Base-by-base conservation (phyloP, 441 rosid species). In the Populus hybrid region DNA sequence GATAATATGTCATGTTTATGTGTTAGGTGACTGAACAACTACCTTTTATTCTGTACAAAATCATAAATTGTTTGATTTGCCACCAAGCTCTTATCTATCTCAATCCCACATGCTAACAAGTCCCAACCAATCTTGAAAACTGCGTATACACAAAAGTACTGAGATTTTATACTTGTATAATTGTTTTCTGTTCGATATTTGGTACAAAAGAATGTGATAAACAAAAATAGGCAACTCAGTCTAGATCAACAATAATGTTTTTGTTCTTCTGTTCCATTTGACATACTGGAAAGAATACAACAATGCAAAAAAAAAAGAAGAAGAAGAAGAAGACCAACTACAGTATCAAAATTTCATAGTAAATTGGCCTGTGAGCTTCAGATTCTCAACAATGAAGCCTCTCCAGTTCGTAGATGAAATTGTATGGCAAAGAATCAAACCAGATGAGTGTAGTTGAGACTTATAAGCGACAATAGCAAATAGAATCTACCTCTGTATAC, bases 21-120 rank as follows among this genome's bases (percentile, higher is more conserved):
- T 26, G 64, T 75, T 66, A 65, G 78, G 28, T 70, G 66, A 68
- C 68, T 30, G n/a, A 42, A 75, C 42, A 53, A 76, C 74, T 14
- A 50, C 66, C 67, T 21, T 28, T 3, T 24, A 65, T 59, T 18
- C 12, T 34, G 24, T 35, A 61, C 26, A 61, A 21, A 7, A 24
- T 35, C 7, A 40, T 18, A 63, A 59, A 24, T 35, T 19, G 69
- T 8, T 10, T 61, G 18, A 34, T 40, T 35, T 19, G 28, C 34
- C 67, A 23, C 40, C 26, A n/a, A 26, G 23, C 72, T 40, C 73
- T 40, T 9, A 24, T 35, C 61, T 65, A 14, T 21, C 64, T 19
- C 46, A 68, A 46, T 64, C 36, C 19, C 70, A 53, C 19, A 16
- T 4, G 4, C 68, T 30, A 66, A 32, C 19, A 14, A 69, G 32